Evolutionary conservation across 805 yeast genomes (phyloP).

Genomic region (Groenewaldozyma tartarivorans): DNA sequence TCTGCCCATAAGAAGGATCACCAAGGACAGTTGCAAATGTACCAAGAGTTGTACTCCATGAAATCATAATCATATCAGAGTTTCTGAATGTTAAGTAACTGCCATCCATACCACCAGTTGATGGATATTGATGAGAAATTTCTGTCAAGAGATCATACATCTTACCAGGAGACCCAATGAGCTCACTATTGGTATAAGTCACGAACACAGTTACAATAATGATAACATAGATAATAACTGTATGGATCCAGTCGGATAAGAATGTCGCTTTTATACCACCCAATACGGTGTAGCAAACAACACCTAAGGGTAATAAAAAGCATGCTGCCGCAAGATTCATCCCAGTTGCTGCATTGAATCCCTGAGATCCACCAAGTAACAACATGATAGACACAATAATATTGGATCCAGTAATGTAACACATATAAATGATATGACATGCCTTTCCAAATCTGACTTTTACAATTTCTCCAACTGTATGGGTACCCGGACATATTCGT

Average conservation of each 20-base stretch:
- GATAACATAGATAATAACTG: slow-evolving; percentile 68
- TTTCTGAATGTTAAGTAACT: slow-evolving; percentile 54
- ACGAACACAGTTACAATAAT: slow-evolving; percentile 70
- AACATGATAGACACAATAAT: slow-evolving; percentile 86
- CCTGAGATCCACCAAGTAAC: slow-evolving; percentile 82
- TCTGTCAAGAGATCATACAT: slow-evolving; percentile 66
- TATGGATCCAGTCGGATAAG: slow-evolving; percentile 72
- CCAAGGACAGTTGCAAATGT: slow-evolving; percentile 84
- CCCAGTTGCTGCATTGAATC: slow-evolving; percentile 71
- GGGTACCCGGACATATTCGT: slow-evolving; percentile 82
- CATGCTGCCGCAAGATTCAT: slow-evolving; percentile 73
- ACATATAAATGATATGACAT: slow-evolving; percentile 51
- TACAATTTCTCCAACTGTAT: slow-evolving; percentile 80
- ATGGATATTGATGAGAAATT: slow-evolving; percentile 48
- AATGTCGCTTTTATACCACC: slow-evolving; percentile 81
- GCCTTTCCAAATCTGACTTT: slow-evolving; percentile 68
- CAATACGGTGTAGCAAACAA: slow-evolving; percentile 58
- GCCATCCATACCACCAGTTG: slow-evolving; percentile 76
- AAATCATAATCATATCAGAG: slow-evolving; percentile 18
- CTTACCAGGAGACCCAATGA: slow-evolving; percentile 73
- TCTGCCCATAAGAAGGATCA: slow-evolving; percentile 82
- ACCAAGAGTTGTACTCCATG: slow-evolving; percentile 75
- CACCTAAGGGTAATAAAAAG: slow-evolving; percentile 73
- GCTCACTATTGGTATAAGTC: slow-evolving; percentile 58
- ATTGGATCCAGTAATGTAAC: slow-evolving; percentile 79